Evolutionary conservation across 805 yeast species (phyloP), one percentile per base, ranked within the genome.

Genomic region (Sugiyamaella floridensis): DNA sequence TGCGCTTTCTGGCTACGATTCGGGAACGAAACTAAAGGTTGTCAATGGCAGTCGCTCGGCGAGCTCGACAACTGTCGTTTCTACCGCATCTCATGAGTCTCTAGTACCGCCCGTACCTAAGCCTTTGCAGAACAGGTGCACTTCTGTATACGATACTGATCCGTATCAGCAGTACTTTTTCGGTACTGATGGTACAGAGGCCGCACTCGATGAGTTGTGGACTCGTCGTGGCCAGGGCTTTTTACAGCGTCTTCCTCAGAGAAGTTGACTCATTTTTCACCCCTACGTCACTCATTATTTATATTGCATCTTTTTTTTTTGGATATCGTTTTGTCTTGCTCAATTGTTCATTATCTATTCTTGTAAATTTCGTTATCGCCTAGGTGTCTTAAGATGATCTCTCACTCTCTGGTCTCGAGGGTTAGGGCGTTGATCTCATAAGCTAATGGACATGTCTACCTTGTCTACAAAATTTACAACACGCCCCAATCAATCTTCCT

Each of bases 1-100:
- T 49, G 54, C 53, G 54, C 49, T 56, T 14, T 52, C 59, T 3
- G 60, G 61, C 11, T 58, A 58, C 40, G 55, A 56, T 20, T 46
- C 45, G 26, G 26, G 40, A 15, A 52, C 59, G 3, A 57, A 50
- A 45, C 52, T 58, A 5, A 54, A 54, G 16, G 60, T 57, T 10
- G 52, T 57, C 22, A 58, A 58, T 47, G 28, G 49, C 42, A 18
- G 26, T 15, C 15, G 52, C 16, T 42, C 52, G 15, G 42, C 34
- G 37, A 49, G 52, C 32, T 42, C 48, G 11, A 29, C 52, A 8
- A 49, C 52, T 4, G 34, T 49, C 20, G 34, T 28, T 18, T 18
- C 52, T 28, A 20, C 26, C 3, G 18, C 47, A 28, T 7, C 32
- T 19, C 47, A 28, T 7, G 9, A 12, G n/a, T 32, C 37, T 4